Evolutionary conservation across 2,329 filamentous ascomycete species (phyloP), one percentile per base, ranked within the genome.

Genomic region (Akanthomyces dipterigenus): DNA sequence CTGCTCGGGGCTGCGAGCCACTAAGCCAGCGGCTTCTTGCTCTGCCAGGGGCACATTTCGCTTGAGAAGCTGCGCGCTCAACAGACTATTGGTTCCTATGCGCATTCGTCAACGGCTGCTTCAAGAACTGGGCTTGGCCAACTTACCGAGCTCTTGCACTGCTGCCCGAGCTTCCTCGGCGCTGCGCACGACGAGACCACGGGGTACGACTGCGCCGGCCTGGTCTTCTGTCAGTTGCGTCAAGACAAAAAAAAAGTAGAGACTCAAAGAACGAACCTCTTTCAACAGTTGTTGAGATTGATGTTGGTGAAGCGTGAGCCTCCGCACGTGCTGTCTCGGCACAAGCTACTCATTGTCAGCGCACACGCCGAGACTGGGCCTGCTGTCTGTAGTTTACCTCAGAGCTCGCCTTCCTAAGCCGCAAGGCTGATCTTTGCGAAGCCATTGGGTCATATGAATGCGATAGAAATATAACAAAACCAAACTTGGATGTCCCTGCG

Each of bases 11-110:
- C 38, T 65, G 2, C 42, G 42, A 9, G 49, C 61, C 16, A 60
- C 61, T 5, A 55, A 12, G 3, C 34, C 55, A 8, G 55, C 40
- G 9, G 62, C 56, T 49, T 43, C 51, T 42, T 55, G 58, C 31
- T 40, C 20, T 22, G 16, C 58, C 40, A 53, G 6, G 14, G 58
- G 28, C 7, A 31, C 42, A 12, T 61, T 64, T 5, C 64, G 60
- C 28, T 64, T 63, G 8, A 71, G 62, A 7, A 70, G 55, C 36
- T 73, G 72, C 1, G 71, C 63, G 55, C 70, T 72, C 0, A 74
- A 26, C 3, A 66, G 53, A 46, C 67, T 72, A 20, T 54, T 55
- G 3, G 63, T 60, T 8, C 67, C 71, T 71, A 16, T 3, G 22
- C 1, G 18, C 7, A 48, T 5, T 34, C 11, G 24, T 59, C 11